Evolutionary conservation across 2,329 filamentous ascomycete species (phyloP).

Genomic region (Penicillium hordei): DNA sequence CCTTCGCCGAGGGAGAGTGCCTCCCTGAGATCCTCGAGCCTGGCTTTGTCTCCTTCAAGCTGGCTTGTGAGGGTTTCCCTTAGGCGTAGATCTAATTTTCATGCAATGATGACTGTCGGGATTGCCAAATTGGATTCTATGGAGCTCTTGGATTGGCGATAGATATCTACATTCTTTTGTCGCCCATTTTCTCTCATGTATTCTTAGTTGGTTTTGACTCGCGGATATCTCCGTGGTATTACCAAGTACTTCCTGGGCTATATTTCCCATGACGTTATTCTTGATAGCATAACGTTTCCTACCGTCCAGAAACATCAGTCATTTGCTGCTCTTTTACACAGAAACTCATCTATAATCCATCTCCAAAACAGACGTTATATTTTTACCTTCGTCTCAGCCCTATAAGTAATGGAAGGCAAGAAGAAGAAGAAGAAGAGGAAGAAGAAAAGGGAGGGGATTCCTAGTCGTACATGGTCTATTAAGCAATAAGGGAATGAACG

Average conservation of each 20-base stretch:
- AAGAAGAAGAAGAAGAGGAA: no score
- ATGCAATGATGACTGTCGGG: neutral
- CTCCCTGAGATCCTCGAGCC: conserved; percentile 21
- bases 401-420: neutral
- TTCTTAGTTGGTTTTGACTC: neutral
- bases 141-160: neutral
- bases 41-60: conserved; percentile 22
- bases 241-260: neutral
- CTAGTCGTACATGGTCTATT: neutral
- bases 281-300: conserved; percentile 4
- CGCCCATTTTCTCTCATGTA: neutral
- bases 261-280: neutral
- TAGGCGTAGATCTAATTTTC: neutral
- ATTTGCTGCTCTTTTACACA: neutral
- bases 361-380: neutral
- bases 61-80: conserved; percentile 15
- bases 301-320: neutral
- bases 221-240: neutral
- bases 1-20: conserved; percentile 18
- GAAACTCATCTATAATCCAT: neutral
- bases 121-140: neutral
- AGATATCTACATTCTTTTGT: conserved; percentile 3
- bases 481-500: no score
- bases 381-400: neutral
- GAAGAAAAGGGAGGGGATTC: no score